Evolutionary conservation across 202 grass and related monocot species (phyloP).

Genomic region (Brachypodium distachyon): DNA sequence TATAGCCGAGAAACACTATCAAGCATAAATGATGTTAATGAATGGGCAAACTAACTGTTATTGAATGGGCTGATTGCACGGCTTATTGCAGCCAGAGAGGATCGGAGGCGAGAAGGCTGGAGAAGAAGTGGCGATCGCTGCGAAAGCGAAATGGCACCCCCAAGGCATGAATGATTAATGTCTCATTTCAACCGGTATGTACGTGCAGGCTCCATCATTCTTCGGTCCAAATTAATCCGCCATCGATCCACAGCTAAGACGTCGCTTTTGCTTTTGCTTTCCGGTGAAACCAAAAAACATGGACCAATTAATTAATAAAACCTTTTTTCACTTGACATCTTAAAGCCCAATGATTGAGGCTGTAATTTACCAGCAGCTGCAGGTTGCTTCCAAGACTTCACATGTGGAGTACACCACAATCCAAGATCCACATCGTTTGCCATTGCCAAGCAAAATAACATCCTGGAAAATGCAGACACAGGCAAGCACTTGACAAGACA

Average conservation of each 20-base stretch:
- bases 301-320: neutral
- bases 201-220: slow-evolving; percentile 29
- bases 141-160: slow-evolving; percentile 12
- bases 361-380: neutral
- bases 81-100: slow-evolving; percentile 1
- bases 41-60: neutral
- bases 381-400: neutral
- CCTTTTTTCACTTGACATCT: neutral
- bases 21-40: neutral
- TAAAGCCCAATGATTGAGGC: slow-evolving; percentile 16
- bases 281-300: neutral
- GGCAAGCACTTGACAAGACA: neutral
- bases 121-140: neutral
- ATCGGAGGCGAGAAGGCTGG: neutral
- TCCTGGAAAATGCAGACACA: neutral
- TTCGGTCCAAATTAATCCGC: neutral
- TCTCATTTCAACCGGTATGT: slow-evolving; percentile 11
- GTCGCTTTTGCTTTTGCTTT: slow-evolving; percentile 38
- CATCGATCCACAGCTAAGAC: slow-evolving; percentile 25
- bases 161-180: slow-evolving; percentile 12
- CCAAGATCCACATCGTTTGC: neutral
- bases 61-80: neutral
- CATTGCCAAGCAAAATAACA: neutral
- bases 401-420: neutral
- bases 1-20: neutral